Conservation (phyloP, 2,329 filamentous ascomycete genomes). For the Beauveria rudraprayagi region DNA sequence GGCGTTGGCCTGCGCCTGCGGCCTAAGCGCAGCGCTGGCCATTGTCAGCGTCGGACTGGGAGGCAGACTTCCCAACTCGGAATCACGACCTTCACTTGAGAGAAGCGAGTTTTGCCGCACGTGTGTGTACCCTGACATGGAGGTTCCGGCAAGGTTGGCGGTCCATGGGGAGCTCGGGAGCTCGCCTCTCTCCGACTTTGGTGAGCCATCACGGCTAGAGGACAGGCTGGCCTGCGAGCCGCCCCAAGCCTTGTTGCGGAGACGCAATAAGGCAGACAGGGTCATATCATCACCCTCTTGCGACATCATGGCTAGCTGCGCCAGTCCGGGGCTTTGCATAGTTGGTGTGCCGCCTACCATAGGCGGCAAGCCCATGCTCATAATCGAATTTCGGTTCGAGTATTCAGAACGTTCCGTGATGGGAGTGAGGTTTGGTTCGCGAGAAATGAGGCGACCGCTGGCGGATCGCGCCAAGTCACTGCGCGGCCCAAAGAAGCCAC, state of each 20-base stretch:
- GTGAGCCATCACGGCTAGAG: conserved; percentile 44
- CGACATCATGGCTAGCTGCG: conserved; percentile 63
- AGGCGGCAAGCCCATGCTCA: conserved; percentile 51
- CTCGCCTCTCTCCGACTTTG: conserved; percentile 41
- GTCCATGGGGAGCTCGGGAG: conserved; percentile 35
- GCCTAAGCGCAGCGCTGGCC: conserved; percentile 23
- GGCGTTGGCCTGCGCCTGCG: not conserved
- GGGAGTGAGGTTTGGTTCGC: conserved; percentile 87
- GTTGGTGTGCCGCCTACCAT: conserved; percentile 34
- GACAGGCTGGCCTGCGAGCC: conserved; percentile 68
- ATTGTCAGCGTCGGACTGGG: conserved; percentile 45
- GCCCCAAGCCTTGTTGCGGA: conserved; percentile 72
- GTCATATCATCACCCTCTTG: conserved; percentile 58
- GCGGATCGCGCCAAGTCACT: conserved; percentile 58
- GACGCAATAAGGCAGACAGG: conserved; percentile 60
- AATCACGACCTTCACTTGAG: conserved; percentile 40
- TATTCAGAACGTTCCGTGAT: conserved; percentile 96
- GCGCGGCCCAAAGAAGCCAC: conserved; percentile 81
- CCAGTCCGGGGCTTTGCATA: conserved; percentile 63
- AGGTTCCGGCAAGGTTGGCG: conserved; percentile 8
- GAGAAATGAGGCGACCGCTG: conserved; percentile 65
- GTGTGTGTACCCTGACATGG: conserved; percentile 23
- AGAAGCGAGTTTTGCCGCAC: conserved; percentile 42
- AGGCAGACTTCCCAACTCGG: conserved; percentile 36
- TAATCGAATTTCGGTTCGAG: conserved; percentile 86